phyloP scores from a whole-genome alignment of 2,329 filamentous ascomycete genomes.

The Hypomyces rosellus region DNA sequence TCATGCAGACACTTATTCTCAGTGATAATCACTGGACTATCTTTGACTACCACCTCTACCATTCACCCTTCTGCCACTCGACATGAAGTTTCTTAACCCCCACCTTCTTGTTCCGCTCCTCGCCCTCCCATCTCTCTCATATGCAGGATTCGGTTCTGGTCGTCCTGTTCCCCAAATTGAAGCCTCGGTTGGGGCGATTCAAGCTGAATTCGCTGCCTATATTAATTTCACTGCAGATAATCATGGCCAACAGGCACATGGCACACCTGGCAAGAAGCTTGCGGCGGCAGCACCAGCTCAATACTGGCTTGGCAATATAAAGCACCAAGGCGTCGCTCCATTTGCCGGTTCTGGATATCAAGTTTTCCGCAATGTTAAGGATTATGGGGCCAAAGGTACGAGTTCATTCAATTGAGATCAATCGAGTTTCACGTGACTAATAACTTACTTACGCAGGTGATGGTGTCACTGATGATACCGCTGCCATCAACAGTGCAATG shows the following conservation, averaged over 20 bases:
- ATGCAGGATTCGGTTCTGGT: background rate
- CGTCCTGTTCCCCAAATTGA: background rate
- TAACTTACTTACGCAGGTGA: constrained; percentile 13
- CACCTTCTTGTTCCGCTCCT: too few relatives aligned
- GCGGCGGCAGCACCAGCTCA: background rate
- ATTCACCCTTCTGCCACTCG: too few relatives aligned
- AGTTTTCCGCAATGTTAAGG: constrained; percentile 33
- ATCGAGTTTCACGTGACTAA: too few relatives aligned
- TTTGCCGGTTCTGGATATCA: constrained; percentile 12
- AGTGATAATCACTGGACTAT: too few relatives aligned
- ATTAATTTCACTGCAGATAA: too few relatives aligned
- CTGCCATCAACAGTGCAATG: constrained; percentile 44
- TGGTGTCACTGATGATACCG: constrained; percentile 43
- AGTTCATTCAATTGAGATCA: too few relatives aligned
- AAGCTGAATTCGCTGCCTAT: background rate
- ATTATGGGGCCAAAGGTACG: constrained; percentile 25
- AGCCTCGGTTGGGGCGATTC: background rate
- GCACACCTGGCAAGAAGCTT: too few relatives aligned
- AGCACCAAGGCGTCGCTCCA: constrained; percentile 1
- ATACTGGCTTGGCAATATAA: background rate
- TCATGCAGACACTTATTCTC: too few relatives aligned
- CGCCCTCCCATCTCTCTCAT: background rate
- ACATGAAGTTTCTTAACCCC: too few relatives aligned
- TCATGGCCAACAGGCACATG: too few relatives aligned
- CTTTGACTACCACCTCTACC: too few relatives aligned